phyloP scores from a whole-genome alignment of 2,329 filamentous ascomycete genomes.

The Calonectria pseudoreteaudii region DNA sequence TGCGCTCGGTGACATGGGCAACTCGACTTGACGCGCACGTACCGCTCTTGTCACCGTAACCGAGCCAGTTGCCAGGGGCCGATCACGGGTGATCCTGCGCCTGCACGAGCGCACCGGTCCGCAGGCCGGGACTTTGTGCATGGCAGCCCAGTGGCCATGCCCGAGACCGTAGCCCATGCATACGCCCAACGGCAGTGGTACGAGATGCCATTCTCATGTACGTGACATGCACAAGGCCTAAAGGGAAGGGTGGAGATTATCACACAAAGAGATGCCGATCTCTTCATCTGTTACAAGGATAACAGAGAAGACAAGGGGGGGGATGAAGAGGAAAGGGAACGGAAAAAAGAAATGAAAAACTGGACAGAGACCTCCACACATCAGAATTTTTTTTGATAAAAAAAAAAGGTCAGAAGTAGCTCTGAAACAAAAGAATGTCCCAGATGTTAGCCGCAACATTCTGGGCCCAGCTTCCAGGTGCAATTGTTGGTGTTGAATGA shows the following conservation, averaged over 20 bases:
- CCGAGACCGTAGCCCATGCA: constrained; percentile 33
- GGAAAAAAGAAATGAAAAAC: neutral
- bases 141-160: constrained; percentile 22
- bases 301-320: neutral
- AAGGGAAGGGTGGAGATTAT: constrained; percentile 38
- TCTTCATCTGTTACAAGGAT: constrained; percentile 35
- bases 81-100: constrained; percentile 50
- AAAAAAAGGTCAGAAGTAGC: neutral
- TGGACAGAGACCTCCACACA: neutral
- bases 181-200: constrained; percentile 35
- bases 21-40: constrained; percentile 23
- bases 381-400: neutral
- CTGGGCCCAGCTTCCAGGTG: neutral
- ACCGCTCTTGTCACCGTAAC: constrained; percentile 26
- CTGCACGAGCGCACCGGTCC: constrained; percentile 53
- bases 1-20: constrained; percentile 32
- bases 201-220: constrained; percentile 34
- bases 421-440: constrained; percentile 16
- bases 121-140: constrained; percentile 38
- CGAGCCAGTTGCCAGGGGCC: constrained; percentile 42
- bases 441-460: neutral
- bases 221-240: constrained; percentile 36
- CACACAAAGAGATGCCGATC: constrained; percentile 33
- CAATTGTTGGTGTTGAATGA: neutral
- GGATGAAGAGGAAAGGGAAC: neutral